These are phyloP conservation scores for Lunasporangiospora selenospora DNA, from an alignment of 192 early-diverging fungal genomes.

Conservation along the genomic window DNA sequence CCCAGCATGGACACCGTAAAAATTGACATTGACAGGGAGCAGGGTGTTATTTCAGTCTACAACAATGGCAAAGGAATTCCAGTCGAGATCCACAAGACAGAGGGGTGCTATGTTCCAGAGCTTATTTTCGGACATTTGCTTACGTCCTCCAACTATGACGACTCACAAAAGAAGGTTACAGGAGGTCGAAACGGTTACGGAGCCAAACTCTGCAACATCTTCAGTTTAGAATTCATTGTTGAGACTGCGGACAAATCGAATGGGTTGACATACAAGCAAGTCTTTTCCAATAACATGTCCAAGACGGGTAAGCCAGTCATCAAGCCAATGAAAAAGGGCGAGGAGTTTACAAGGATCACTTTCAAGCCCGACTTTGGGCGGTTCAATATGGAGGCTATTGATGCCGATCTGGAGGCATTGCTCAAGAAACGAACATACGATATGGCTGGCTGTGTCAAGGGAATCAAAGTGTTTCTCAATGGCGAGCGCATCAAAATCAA, in stretches of 20 bases:
- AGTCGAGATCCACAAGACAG: constrained; percentile 89
- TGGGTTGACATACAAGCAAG: constrained; percentile 83
- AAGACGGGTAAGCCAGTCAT: constrained; percentile 78
- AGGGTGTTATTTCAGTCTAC: constrained; percentile 82
- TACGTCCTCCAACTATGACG: constrained; percentile 98
- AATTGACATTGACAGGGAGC: constrained; percentile 85
- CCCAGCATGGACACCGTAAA: constrained; percentile 84
- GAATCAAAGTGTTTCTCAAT: constrained; percentile 89
- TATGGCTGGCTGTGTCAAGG: constrained; percentile 84
- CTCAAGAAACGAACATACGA: constrained; percentile 95
- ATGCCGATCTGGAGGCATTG: constrained; percentile 86
- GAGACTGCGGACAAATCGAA: constrained; percentile 84
- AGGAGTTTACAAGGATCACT: constrained; percentile 90
- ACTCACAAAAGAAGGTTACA: constrained; percentile 92
- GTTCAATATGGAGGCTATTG: constrained; percentile 88
- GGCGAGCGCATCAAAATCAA: constrained; percentile 82
- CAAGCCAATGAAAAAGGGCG: constrained; percentile 64
- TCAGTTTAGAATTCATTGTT: constrained; percentile 91
- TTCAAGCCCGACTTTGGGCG: constrained; percentile 94
- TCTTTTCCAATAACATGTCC: constrained; percentile 92
- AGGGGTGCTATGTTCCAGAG: constrained; percentile 93
- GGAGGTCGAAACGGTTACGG: constrained; percentile 96
- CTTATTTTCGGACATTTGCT: constrained; percentile 97
- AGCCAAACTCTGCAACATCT: constrained; percentile 97
- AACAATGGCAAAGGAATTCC: constrained; percentile 98